Percentiles rank a stretch among this genome's conserved stretches.
Conservation (phyloP, 352 stramenopile genomes). For the Pythium rhizo-oryzae region DNA sequence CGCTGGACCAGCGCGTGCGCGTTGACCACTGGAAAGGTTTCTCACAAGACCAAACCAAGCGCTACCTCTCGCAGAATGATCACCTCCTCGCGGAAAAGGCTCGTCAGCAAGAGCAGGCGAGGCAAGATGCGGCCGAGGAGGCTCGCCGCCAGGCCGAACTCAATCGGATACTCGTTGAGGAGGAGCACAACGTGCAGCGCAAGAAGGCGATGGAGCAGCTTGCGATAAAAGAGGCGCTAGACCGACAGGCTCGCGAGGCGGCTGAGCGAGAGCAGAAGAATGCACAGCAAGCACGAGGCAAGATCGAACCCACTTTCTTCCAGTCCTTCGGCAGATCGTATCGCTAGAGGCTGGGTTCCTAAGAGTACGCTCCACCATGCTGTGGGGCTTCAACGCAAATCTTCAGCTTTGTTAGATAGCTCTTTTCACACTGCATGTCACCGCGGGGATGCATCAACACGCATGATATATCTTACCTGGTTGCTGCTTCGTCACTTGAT, state of each 20-base stretch:
- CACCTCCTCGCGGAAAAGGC: constrained; percentile 56
- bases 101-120: constrained; percentile 38
- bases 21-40: constrained; percentile 85
- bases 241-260: constrained; percentile 53
- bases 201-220: constrained; percentile 53
- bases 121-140: constrained; percentile 42
- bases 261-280: constrained; percentile 60
- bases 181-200: constrained; percentile 57
- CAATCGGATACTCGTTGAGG: constrained; percentile 45
- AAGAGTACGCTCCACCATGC: not conserved
- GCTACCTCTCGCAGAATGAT: constrained; percentile 62
- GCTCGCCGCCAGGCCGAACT: constrained; percentile 39
- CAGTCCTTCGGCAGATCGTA: constrained; percentile 77
- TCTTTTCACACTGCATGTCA: not conserved
- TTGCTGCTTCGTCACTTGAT: not conserved
- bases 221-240: constrained; percentile 51
- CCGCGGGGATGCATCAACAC: not conserved
- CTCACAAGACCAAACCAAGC: constrained; percentile 57
- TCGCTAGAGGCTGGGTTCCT: constrained; percentile 36
- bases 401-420: not conserved
- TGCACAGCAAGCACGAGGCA: constrained; percentile 48
- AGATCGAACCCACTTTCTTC: constrained; percentile 79
- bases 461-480: not conserved
- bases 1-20: constrained; percentile 58
- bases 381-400: not conserved